Conservation (phyloP, 257 asterid genomes). For the Leptodermis oblonga region DNA sequence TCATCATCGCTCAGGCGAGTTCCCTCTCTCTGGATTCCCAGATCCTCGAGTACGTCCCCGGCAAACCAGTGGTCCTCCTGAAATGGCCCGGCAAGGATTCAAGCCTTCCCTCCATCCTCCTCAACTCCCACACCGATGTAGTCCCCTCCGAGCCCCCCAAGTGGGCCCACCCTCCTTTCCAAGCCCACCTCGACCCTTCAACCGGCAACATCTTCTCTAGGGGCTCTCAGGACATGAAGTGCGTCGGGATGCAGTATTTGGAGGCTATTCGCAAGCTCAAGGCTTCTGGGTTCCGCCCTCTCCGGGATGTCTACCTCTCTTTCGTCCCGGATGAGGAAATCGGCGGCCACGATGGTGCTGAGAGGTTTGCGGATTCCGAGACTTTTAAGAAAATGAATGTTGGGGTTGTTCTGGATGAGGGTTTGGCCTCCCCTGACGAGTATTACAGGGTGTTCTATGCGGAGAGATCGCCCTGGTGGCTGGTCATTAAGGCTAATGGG, state of each 20-base stretch:
- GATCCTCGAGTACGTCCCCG: conserved; percentile 52
- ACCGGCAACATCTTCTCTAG: conserved; percentile 81
- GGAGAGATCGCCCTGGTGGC: conserved; percentile 90
- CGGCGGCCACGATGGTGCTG: conserved; percentile 88
- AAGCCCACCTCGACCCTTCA: conserved; percentile 58
- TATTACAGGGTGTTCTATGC: conserved; percentile 70
- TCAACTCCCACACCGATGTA: conserved; percentile 94
- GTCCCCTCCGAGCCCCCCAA: conserved; percentile 82
- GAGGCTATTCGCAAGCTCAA: conserved; percentile 82
- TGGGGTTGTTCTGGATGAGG: conserved; percentile 87
- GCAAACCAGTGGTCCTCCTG: conserved; percentile 71
- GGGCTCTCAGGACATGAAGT: conserved; percentile 98
- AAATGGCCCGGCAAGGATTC: conserved; percentile 78
- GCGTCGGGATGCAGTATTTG: conserved; percentile 79
- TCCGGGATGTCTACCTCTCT: conserved; percentile 67
- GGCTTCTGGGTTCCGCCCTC: conserved; percentile 58
- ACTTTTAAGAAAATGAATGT: conserved; percentile 68
- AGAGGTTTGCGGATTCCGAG: conserved; percentile 66
- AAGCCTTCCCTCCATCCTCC: conserved; percentile 71
- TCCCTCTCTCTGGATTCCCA: conserved; percentile 58
- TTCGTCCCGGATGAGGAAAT: conserved; percentile 98
- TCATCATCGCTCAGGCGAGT: conserved; percentile 60
- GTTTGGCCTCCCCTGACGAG: conserved; percentile 68
- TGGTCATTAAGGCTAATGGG: conserved; percentile 76
- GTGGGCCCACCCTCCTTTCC: conserved; percentile 82